Evolutionary conservation across 257 asterid genomes (phyloP).

Genomic region (Salvia splendens): DNA sequence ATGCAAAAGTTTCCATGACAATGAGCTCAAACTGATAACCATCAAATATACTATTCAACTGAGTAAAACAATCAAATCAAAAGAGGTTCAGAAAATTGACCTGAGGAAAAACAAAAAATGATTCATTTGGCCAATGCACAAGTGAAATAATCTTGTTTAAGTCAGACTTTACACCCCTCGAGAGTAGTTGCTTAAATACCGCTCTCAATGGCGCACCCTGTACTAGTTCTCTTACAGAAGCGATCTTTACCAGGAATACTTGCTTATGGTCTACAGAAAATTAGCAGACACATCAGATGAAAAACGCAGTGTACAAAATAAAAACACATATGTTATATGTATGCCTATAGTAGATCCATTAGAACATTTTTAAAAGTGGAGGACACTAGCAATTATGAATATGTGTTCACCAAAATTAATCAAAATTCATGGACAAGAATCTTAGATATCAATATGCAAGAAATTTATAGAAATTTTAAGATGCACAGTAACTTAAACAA

Average conservation of each 20-base stretch:
- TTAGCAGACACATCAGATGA: conserved; percentile 29
- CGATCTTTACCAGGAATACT: conserved; percentile 69
- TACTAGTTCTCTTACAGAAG: conserved; percentile 90
- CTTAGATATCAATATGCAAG: not conserved
- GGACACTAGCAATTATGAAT: not conserved
- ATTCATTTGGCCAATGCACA: conserved; percentile 92
- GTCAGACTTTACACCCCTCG: conserved; percentile 63
- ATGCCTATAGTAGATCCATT: not conserved
- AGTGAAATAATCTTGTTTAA: conserved; percentile 63
- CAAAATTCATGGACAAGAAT: conserved; percentile 13
- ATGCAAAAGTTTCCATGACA: conserved; percentile 4
- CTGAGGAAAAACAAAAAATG: conserved; percentile 89
- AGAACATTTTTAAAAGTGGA: conserved; percentile 18
- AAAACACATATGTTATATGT: conserved; percentile 18
- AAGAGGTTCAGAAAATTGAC: conserved; percentile 40
- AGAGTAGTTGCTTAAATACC: conserved; percentile 65
- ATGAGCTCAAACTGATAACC: conserved; percentile 22
- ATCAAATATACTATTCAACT: not conserved
- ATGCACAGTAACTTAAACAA: too few relatives aligned
- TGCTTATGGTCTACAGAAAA: conserved; percentile 58
- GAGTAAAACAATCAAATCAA: conserved; percentile 25
- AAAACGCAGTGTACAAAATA: conserved; percentile 23
- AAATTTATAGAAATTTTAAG: too few relatives aligned
- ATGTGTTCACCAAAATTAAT: not conserved
- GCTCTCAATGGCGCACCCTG: conserved; percentile 90